Evolutionary conservation across 345 rosid genomes (phyloP), one percentile per base, ranked within the genome.

Genomic region (Eutrema japonicum): DNA sequence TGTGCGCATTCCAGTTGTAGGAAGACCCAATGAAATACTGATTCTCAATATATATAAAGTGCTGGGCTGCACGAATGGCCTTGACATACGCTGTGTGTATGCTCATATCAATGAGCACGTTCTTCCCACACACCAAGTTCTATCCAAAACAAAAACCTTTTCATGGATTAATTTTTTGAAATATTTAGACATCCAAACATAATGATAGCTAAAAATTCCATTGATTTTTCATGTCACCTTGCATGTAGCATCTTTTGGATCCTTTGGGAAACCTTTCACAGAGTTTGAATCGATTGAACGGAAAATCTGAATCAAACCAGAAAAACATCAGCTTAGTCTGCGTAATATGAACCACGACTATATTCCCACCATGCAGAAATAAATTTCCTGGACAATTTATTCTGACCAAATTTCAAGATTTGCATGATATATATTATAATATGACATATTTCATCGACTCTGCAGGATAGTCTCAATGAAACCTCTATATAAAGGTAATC

Each of bases 21-120:
- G 98, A 89, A n/a, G 96, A 90, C 26, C 98, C 98, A 66, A 93
- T 81, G 78, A 93, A 93, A 82, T 93, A 93, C 77, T 93, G 96
- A 76, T 90, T 93, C 82, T 93, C 96, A 3, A 93, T 81, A 72
- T 93, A 93, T 59, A 93, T 85, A 79, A 88, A 93, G 76, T 86
- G 87, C 72, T 93, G 90, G 14, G 98, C 98, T 41, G 91, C 66
- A 14, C 96, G 93, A 78, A 93, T 93, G 67, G 98, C 96, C 38
- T 93, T 78, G 22, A 93, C 82, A 63, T 93, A 93, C 16, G 98
- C 96, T 29, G 90, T 76, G 72, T 93, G 96, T 80, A 93, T 89
- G 79, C 98, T 89, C 88, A 81, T 85, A 77, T 93, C 98, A 72
- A 93, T 90, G 37, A 93, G 82, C 13, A 90, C 80, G 66, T 90